Conservation (phyloP, 2,329 filamentous ascomycete genomes). For the Ophiosphaerella narmari region DNA sequence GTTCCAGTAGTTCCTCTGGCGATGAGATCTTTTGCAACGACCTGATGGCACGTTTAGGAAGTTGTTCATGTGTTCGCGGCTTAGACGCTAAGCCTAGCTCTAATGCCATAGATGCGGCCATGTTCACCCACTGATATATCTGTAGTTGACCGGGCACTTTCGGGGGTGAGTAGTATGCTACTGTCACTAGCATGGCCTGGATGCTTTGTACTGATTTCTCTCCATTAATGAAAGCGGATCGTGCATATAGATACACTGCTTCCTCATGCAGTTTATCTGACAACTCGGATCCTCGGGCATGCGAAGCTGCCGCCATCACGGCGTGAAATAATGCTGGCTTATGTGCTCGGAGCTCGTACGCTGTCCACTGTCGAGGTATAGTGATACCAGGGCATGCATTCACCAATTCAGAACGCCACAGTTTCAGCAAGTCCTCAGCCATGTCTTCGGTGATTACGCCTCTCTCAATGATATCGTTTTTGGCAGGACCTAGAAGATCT, state of each 20-base stretch:
- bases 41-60: constrained; percentile 40
- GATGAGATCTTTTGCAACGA: constrained; percentile 42
- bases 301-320: constrained; percentile 44
- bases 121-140: constrained; percentile 42
- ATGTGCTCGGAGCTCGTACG: constrained; percentile 29
- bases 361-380: constrained; percentile 38
- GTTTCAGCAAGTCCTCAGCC: constrained; percentile 34
- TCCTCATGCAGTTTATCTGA: constrained; percentile 43
- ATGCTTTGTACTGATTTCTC: constrained; percentile 44
- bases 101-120: constrained; percentile 43
- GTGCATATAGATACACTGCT: constrained; percentile 38
- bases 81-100: constrained; percentile 45
- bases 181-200: constrained; percentile 41
- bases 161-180: constrained; percentile 42
- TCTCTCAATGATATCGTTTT: constrained; percentile 43
- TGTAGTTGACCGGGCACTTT: constrained; percentile 38
- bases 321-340: constrained; percentile 44
- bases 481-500: constrained; percentile 27
- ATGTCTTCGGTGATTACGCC: constrained; percentile 34
- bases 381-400: constrained; percentile 36
- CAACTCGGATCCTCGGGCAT: constrained; percentile 34
- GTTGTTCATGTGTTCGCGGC: constrained; percentile 43
- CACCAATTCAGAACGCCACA: constrained; percentile 38
- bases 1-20: constrained; percentile 40
- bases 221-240: constrained; percentile 42